phyloP scores from a whole-genome alignment of 2,329 filamentous ascomycete species.

The Talaromyces sp. region DNA sequence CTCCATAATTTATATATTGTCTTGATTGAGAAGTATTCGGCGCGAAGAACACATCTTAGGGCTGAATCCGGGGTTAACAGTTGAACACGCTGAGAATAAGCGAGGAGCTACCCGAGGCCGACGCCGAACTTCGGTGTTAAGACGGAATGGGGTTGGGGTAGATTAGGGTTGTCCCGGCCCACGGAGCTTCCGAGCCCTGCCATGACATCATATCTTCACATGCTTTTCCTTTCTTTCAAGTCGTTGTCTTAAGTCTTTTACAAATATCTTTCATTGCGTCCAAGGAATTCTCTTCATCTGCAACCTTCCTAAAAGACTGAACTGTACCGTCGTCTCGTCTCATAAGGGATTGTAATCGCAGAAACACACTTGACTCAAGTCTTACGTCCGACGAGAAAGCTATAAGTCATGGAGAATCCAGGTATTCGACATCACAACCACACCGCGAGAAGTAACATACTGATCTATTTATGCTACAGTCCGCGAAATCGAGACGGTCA shows the following conservation, averaged over 20 bases:
- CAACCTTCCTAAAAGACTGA: too few species aligned
- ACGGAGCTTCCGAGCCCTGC: neutral
- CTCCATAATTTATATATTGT: neutral
- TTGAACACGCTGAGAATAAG: neutral
- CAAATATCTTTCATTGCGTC: too few species aligned
- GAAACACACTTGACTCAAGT: too few species aligned
- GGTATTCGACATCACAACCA: neutral
- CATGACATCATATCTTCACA: constrained; percentile 1
- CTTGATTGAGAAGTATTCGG: neutral
- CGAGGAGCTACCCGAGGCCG: constrained; percentile 6
- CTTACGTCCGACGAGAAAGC: neutral
- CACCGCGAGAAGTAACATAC: neutral
- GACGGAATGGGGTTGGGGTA: neutral
- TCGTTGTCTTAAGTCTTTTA: neutral
- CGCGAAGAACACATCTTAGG: neutral
- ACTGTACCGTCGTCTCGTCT: too few species aligned
- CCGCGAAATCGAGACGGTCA: constrained; percentile 62
- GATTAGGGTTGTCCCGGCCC: neutral
- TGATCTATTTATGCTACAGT: constrained; percentile 29
- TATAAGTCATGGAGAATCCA: constrained; percentile 3
- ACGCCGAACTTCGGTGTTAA: constrained; percentile 2
- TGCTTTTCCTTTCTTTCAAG: neutral
- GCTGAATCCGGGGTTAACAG: neutral
- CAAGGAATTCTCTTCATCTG: too few species aligned
- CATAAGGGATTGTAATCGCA: too few species aligned